A percentile compares a stretch with the other conserved stretches of the same genome.
Conservation (phyloP, 441 rosid species). For the Syzygium malaccense region DNA sequence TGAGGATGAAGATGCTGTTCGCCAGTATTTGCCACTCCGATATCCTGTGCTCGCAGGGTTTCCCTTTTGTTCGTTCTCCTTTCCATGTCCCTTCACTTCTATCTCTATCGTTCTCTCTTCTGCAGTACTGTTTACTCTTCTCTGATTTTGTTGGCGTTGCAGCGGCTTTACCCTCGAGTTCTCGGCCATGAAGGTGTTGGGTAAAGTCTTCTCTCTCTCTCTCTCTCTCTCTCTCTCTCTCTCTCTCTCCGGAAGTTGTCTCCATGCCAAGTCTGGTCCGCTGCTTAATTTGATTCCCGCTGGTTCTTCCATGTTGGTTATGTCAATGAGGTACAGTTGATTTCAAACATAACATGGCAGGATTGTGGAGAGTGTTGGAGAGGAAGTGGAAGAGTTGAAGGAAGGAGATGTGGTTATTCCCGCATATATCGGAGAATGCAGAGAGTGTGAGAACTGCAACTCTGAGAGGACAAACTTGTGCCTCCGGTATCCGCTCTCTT, state of each 20-base stretch:
- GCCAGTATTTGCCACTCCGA: slow-evolving; percentile 49
- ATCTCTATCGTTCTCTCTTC: background rate
- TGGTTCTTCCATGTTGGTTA: background rate
- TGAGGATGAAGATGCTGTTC: slow-evolving; percentile 32
- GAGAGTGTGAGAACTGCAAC: slow-evolving; percentile 29
- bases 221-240: background rate
- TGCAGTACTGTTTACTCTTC: background rate
- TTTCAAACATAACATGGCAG: slow-evolving; percentile 3
- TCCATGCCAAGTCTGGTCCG: background rate
- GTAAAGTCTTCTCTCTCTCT: background rate
- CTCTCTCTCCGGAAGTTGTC: background rate
- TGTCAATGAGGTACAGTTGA: background rate
- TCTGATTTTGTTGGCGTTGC: background rate
- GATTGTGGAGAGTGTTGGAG: slow-evolving; percentile 27
- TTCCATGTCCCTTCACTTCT: background rate
- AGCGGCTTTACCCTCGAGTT: slow-evolving; percentile 39
- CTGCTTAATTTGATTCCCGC: background rate
- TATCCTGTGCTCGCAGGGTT: slow-evolving; percentile 2
- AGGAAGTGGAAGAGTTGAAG: slow-evolving; percentile 15
- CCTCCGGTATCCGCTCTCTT: slow-evolving; percentile 11
- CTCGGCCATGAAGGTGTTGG: slow-evolving; percentile 42
- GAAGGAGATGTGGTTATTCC: slow-evolving; percentile 44
- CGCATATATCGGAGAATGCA: slow-evolving; percentile 19
- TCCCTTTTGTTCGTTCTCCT: slow-evolving; percentile 9
- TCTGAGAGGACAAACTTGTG: slow-evolving; percentile 26